Conservation (phyloP, 306 rosid species). For the Clitoria ternatea region DNA sequence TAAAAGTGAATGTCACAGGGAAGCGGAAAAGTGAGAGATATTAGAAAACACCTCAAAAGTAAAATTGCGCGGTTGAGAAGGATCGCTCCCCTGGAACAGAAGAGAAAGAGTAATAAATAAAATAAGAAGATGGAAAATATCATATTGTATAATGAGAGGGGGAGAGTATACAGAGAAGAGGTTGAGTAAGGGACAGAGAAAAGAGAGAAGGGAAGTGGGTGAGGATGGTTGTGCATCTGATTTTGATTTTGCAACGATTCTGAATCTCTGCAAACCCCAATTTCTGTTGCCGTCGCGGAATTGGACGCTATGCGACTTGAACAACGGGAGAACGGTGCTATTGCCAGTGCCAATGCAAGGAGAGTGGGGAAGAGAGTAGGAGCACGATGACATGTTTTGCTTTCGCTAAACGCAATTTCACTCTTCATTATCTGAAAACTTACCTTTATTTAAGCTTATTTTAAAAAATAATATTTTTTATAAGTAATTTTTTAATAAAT, state of each 20-base stretch:
- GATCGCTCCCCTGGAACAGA: constrained; percentile 62
- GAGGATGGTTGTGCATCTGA: constrained; percentile 32
- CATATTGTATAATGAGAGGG: too few species aligned
- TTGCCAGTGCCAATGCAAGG: background rate
- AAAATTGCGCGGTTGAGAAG: constrained; percentile 71
- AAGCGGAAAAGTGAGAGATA: background rate
- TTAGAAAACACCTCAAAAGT: constrained; percentile 46
- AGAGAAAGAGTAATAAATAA: background rate
- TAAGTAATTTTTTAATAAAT: too few species aligned
- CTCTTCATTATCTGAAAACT: background rate
- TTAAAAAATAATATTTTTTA: too few species aligned
- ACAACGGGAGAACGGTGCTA: background rate
- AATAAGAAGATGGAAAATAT: background rate
- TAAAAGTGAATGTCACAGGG: too few species aligned
- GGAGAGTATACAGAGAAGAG: constrained; percentile 56
- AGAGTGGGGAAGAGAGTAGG: constrained; percentile 8
- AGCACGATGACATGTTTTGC: background rate
- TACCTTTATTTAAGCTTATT: too few species aligned
- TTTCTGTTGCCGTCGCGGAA: constrained; percentile 15
- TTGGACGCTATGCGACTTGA: background rate
- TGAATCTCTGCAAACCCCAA: constrained; percentile 32
- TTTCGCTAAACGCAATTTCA: background rate
- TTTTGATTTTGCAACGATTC: constrained; percentile 35
- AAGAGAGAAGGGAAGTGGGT: constrained; percentile 49
- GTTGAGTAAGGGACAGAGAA: constrained; percentile 77